Percentiles rank a stretch among this genome's conserved stretches.
phyloP scores from a whole-genome alignment of 2,329 filamentous ascomycete species.

The Periconia sp. region DNA sequence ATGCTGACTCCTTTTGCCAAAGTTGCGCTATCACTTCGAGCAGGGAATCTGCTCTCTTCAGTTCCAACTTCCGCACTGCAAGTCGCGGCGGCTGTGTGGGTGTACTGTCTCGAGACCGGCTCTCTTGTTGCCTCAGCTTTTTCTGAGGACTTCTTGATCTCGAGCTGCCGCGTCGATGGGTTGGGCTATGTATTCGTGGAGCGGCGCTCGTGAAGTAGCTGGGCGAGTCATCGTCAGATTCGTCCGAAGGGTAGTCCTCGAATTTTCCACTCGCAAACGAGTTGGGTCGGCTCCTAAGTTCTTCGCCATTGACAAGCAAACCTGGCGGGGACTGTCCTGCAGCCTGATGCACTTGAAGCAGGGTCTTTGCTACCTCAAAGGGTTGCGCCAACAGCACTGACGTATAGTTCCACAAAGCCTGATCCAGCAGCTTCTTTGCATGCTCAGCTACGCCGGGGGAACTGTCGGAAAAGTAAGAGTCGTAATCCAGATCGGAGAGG shows the following conservation, averaged over 20 bases:
- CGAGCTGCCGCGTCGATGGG: conserved; percentile 37
- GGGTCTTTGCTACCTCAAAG: conserved; percentile 94
- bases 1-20: conserved; percentile 85
- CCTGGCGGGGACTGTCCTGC: conserved; percentile 33
- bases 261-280: conserved; percentile 39
- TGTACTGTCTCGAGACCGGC: conserved; percentile 40
- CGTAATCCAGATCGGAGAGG: conserved; percentile 88
- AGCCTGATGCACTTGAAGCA: conserved; percentile 74
- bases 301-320: conserved; percentile 20
- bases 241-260: conserved; percentile 58
- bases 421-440: conserved; percentile 75
- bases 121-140: conserved; percentile 39
- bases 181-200: conserved; percentile 52
- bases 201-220: conserved; percentile 80
- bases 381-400: conserved; percentile 88
- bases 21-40: conserved; percentile 84
- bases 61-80: conserved; percentile 63
- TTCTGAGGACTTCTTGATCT: conserved; percentile 41
- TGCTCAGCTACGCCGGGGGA: conserved; percentile 71
- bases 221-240: conserved; percentile 69
- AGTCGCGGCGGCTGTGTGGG: conserved; percentile 43
- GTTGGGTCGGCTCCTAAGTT: conserved; percentile 30
- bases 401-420: conserved; percentile 88
- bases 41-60: conserved; percentile 77
- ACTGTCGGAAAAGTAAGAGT: conserved; percentile 77